phyloP scores from a whole-genome alignment of 345 rosid genomes.

The Eucalyptus lansdowneana region DNA sequence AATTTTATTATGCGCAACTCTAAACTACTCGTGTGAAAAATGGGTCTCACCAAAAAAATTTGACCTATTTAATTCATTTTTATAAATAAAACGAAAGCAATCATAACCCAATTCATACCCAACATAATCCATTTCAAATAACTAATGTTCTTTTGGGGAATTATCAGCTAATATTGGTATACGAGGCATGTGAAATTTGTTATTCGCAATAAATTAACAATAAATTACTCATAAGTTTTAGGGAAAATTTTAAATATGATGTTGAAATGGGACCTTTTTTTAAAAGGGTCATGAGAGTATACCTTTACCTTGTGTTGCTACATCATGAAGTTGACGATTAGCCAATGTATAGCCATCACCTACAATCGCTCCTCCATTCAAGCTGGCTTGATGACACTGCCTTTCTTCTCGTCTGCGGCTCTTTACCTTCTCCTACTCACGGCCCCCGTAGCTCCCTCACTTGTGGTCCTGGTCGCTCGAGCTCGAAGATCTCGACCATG shows the following conservation, averaged over 20 bases:
- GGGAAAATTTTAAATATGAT: neutral
- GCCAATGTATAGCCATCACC: neutral
- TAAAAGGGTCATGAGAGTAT: neutral
- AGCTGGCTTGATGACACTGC: neutral
- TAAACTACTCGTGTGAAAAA: neutral
- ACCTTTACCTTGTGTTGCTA: neutral
- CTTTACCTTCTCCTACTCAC: neutral
- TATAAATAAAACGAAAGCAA: no score
- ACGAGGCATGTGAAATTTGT: neutral
- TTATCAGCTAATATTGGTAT: neutral
- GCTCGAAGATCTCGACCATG: neutral
- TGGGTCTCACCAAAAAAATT: no score
- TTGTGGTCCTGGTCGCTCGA: neutral
- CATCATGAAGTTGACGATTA: neutral
- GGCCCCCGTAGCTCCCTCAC: neutral
- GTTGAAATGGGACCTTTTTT: neutral
- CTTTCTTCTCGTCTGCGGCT: neutral
- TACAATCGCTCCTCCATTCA: neutral
- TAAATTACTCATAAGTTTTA: neutral
- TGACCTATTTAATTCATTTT: accelerated
- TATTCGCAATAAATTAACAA: neutral
- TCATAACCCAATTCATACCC: neutral
- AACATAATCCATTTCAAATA: neutral
- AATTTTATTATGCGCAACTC: no score
- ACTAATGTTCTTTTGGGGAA: neutral